These are phyloP conservation scores for Dendrobium catenatum DNA, from an alignment of 106 monocot genomes.

Conservation along the genomic window DNA sequence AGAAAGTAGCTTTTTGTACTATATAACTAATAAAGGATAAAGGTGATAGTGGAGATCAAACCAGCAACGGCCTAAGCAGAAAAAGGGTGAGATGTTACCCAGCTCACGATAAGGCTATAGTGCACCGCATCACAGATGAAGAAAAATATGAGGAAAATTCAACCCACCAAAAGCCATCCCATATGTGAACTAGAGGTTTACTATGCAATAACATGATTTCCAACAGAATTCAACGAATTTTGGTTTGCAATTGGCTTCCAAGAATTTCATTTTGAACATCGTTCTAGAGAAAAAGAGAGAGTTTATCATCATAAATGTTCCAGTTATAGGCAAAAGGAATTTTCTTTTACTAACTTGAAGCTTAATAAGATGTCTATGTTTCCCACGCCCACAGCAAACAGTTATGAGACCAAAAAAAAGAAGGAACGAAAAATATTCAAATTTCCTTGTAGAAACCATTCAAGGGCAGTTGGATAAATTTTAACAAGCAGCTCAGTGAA, in stretches of 20 bases:
- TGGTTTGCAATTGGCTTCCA: neutral
- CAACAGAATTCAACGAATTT: neutral
- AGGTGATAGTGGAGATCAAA: no score
- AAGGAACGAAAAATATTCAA: neutral
- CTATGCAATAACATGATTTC: neutral
- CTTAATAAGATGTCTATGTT: neutral
- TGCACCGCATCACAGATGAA: no score
- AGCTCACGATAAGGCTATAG: no score
- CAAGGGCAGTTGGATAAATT: neutral
- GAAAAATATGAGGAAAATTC: no score
- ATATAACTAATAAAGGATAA: no score
- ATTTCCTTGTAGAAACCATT: neutral
- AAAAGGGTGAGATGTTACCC: no score
- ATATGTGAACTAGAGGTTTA: neutral
- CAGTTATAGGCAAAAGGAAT: neutral
- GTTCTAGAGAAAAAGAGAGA: neutral
- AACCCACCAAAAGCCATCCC: neutral
- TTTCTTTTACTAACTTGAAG: neutral
- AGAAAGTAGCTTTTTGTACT: no score
- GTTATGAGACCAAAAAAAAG: neutral
- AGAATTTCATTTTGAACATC: neutral
- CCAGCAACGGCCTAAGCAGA: no score
- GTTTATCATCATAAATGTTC: neutral
- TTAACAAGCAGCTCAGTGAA: neutral
- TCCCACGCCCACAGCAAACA: neutral